These are phyloP conservation scores for Arthroderma uncinatum DNA, from an alignment of 2,329 filamentous ascomycete species.

Conservation along the genomic window DNA sequence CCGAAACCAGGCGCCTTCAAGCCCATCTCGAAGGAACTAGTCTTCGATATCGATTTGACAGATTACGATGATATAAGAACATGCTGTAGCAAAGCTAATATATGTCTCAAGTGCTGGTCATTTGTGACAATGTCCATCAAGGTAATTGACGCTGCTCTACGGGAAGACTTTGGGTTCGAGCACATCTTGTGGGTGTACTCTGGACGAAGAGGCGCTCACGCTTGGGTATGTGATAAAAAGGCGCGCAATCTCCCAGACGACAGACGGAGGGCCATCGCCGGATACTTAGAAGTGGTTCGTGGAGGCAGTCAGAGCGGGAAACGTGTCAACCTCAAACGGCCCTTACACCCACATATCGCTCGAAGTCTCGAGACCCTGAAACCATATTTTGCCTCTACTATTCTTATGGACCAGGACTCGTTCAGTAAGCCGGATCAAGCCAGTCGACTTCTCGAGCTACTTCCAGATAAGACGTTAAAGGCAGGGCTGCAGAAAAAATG, in stretches of 20 bases:
- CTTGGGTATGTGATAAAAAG: slow-evolving; percentile 90
- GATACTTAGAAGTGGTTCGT: slow-evolving; percentile 81
- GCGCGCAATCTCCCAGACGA: slow-evolving; percentile 77
- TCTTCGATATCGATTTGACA: slow-evolving; percentile 98
- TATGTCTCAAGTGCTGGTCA: slow-evolving; percentile 88
- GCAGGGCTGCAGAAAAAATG: slow-evolving; percentile 80
- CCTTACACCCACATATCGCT: slow-evolving; percentile 77
- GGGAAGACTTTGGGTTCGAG: slow-evolving; percentile 91
- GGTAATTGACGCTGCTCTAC: slow-evolving; percentile 72
- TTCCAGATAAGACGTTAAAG: slow-evolving; percentile 68
- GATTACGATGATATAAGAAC: slow-evolving; percentile 96
- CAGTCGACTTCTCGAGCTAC: slow-evolving; percentile 67
- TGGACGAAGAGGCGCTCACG: slow-evolving; percentile 88
- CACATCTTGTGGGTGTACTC: slow-evolving; percentile 99
- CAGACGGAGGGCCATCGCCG: slow-evolving; percentile 71
- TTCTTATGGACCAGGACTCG: slow-evolving; percentile 76
- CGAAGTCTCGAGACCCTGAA: slow-evolving; percentile 79
- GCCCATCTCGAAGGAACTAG: slow-evolving; percentile 82
- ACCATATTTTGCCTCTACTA: slow-evolving; percentile 69
- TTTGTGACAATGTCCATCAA: slow-evolving; percentile 98
- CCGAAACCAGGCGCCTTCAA: slow-evolving; percentile 71
- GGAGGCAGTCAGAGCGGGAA: slow-evolving; percentile 79
- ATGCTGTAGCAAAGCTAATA: slow-evolving; percentile 86
- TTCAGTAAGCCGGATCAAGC: slow-evolving; percentile 61
- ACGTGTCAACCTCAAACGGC: slow-evolving; percentile 71